phyloP scores from a whole-genome alignment of 495 filamentous ascomycete genomes.

The Wilcoxina mikolae region DNA sequence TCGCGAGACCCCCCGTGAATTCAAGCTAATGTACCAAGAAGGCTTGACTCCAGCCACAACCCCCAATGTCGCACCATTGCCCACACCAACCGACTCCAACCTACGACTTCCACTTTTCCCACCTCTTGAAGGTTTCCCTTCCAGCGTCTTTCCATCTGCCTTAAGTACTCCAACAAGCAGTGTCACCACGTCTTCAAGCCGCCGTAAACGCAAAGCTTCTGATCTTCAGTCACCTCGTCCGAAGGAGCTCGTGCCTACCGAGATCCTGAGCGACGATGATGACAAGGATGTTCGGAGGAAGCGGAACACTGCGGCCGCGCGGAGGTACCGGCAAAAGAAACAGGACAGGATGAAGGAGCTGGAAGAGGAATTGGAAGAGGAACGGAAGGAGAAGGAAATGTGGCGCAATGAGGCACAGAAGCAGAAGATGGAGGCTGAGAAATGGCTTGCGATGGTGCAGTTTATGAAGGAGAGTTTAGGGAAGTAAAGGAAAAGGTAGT shows the following conservation, averaged over 20 bases:
- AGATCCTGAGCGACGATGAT: slow-evolving; percentile 8
- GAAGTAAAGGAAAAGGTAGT: neutral
- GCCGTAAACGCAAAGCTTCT: neutral
- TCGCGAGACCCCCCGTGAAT: no score
- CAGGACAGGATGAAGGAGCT: slow-evolving; percentile 7
- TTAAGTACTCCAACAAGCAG: neutral
- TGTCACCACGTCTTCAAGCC: neutral
- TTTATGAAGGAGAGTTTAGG: neutral
- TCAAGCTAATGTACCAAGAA: no score
- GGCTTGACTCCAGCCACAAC: neutral
- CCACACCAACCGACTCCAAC: neutral
- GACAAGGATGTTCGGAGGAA: slow-evolving; percentile 6
- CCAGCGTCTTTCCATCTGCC: neutral
- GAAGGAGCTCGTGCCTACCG: slow-evolving; percentile 1
- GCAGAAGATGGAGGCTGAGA: slow-evolving; percentile 7
- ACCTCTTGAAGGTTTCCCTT: neutral
- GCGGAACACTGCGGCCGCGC: slow-evolving; percentile 8
- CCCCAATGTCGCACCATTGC: neutral
- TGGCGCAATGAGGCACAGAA: neutral
- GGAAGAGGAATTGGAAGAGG: neutral
- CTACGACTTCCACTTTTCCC: neutral
- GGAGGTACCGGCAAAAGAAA: slow-evolving; percentile 9
- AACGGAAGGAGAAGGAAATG: slow-evolving; percentile 5
- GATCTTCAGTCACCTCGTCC: neutral
- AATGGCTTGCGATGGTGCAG: slow-evolving; percentile 2